Base-by-base conservation (phyloP, 2,329 filamentous ascomycete species). In the Alternaria rosae region DNA sequence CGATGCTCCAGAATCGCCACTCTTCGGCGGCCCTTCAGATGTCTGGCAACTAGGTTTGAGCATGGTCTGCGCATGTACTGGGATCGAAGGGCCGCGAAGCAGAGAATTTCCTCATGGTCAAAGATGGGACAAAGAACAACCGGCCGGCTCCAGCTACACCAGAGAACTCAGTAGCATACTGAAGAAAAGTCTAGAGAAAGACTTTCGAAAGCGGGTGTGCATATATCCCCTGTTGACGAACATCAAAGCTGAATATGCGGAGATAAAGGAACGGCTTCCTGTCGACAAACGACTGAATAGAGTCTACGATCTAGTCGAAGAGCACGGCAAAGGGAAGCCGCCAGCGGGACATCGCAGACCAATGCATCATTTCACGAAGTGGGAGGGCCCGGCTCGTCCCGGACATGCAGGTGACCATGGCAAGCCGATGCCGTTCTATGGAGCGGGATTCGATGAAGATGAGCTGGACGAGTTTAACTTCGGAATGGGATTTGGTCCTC, bases 41-140 rank as follows among this genome's bases (percentile, higher is more conserved):
- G 58, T 72, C 3, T 71, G 64, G 60, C 66, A 71, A 38, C 38
- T 73, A 11, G 69, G 56, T 1, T 28, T 65, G 3, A 57, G 45
- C 1, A 64, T 71, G 11, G 43, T 68, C 13, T 70, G 62, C 30
- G 32, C 65, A 3, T 72, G 67, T 54, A 62, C 52, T 2, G 45
- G 56, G 5, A 60, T 28, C 11, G 25, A 42, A 17, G 8, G 6
- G 2, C 65, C 63, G 5, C 21, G 56, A 28, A 68, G 66, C 41
- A 53, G 30, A 25, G 17, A 17, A 20, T 44, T 43, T 35, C 61
- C 54, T 6, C 25, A 21, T 2, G 65, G 62, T 3, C 13, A 56
- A n/a, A 17, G 15, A 11, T 66, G 65, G 65, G 26, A 60, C 15
- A 28, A 35, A 28, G 26, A 20, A 17, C 41, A 41, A 26, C 64